phyloP scores from a whole-genome alignment of 2,329 filamentous ascomycete genomes.

The Trichoderma brevicompactum region DNA sequence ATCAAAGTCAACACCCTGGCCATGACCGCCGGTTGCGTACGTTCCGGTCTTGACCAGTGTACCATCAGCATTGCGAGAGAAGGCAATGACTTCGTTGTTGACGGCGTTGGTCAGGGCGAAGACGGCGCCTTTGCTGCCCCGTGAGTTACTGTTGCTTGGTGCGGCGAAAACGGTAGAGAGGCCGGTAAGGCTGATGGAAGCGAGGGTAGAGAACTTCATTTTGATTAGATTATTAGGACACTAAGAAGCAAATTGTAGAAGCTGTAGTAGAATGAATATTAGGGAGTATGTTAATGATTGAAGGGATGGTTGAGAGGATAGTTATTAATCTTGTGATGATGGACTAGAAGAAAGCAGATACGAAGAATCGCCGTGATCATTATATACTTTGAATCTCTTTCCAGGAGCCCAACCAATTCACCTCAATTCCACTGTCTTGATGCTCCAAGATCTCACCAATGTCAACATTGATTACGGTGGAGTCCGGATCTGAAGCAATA shows the following conservation, averaged over 20 bases:
- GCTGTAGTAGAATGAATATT: background rate
- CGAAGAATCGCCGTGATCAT: background rate
- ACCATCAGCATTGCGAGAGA: constrained; percentile 30
- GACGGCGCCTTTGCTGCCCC: constrained; percentile 30
- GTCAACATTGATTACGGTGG: background rate
- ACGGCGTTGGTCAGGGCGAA: constrained; percentile 34
- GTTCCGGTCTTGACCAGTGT: constrained; percentile 27
- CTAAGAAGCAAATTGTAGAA: background rate
- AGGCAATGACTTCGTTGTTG: constrained; percentile 32
- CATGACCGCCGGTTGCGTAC: constrained; percentile 33
- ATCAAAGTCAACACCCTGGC: constrained; percentile 76
- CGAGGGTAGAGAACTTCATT: constrained; percentile 25
- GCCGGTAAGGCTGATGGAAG: constrained; percentile 18
- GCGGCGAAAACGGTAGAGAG: constrained; percentile 11
- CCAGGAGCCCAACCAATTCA: background rate
- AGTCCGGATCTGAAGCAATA: background rate
- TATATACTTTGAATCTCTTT: constrained; percentile 3
- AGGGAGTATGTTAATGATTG: background rate
- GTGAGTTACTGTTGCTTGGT: background rate
- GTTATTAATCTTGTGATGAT: background rate
- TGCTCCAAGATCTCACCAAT: background rate
- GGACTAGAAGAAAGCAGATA: background rate
- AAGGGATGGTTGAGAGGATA: background rate
- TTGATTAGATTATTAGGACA: background rate
- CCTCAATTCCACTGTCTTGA: background rate